Conservation (phyloP, 2,329 filamentous ascomycete species). For the Talaromyces piceae region DNA sequence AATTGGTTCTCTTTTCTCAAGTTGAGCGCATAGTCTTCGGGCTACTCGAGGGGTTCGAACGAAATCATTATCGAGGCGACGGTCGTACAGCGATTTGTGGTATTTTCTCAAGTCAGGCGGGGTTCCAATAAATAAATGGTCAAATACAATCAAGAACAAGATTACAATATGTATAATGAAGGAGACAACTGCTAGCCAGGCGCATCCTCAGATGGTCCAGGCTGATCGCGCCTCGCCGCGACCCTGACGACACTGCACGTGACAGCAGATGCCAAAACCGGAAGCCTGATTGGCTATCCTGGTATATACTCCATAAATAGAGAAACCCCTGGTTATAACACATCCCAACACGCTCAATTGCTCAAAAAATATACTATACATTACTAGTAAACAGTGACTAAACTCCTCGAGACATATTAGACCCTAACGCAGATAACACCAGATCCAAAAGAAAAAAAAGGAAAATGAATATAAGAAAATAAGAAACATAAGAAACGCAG, state of each 20-base stretch:
- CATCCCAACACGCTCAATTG: too few relatives aligned
- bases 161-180: not conserved
- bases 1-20: not conserved
- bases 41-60: not conserved
- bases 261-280: not conserved
- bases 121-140: too few relatives aligned
- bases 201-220: too few relatives aligned
- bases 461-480: not conserved
- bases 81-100: not conserved
- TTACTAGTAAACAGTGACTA: not conserved
- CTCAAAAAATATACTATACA: not conserved
- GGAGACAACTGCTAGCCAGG: too few relatives aligned
- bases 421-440: not conserved
- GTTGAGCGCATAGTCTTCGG: not conserved
- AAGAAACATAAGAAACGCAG: not conserved
- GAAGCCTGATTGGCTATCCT: not conserved
- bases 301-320: too few relatives aligned
- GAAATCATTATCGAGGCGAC: constrained; percentile 3
- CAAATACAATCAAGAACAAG: not conserved
- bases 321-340: not conserved
- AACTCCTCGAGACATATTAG: not conserved
- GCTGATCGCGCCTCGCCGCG: too few relatives aligned
- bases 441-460: not conserved
- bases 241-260: too few relatives aligned
- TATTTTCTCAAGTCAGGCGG: not conserved